Evolutionary conservation across 345 rosid genomes (phyloP).

Genomic region (Salix koriyanagi): DNA sequence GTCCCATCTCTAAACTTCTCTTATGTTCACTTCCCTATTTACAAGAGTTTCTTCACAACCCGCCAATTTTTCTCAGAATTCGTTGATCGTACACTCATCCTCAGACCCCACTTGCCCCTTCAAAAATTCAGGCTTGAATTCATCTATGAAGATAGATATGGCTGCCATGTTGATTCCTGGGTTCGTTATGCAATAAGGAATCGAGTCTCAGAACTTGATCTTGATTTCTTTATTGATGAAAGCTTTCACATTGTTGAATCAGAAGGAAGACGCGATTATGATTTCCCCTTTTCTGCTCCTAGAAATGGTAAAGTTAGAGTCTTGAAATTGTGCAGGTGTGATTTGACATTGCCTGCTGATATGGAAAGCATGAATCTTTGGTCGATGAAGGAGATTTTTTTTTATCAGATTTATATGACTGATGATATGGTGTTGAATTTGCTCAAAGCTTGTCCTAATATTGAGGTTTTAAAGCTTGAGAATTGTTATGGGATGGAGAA

Average conservation of each 20-base stretch:
- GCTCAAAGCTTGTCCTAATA: neutral
- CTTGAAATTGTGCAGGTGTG: neutral
- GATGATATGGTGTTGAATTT: conserved; percentile 1
- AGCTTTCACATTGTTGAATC: neutral
- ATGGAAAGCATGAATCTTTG: conserved; percentile 5
- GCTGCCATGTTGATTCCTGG: conserved; percentile 10
- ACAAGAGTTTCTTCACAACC: neutral
- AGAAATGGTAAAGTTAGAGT: neutral
- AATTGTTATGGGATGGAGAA: conserved; percentile 7
- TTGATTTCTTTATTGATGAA: conserved; percentile 8
- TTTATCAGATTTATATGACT: neutral
- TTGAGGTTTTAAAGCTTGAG: neutral
- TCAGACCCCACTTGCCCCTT: neutral
- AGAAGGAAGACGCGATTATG: neutral
- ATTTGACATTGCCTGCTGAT: neutral
- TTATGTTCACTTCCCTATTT: neutral
- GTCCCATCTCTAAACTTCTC: neutral
- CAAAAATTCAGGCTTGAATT: neutral
- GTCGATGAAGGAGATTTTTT: neutral
- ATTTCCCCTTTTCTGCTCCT: neutral
- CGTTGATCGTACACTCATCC: conserved; percentile 2
- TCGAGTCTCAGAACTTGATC: neutral
- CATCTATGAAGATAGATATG: conserved; percentile 6
- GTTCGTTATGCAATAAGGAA: conserved; percentile 11
- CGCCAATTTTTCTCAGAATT: conserved; percentile 9